Evolutionary conservation across 495 filamentous ascomycete species (phyloP).

Genomic region (Penicillium fimorum): DNA sequence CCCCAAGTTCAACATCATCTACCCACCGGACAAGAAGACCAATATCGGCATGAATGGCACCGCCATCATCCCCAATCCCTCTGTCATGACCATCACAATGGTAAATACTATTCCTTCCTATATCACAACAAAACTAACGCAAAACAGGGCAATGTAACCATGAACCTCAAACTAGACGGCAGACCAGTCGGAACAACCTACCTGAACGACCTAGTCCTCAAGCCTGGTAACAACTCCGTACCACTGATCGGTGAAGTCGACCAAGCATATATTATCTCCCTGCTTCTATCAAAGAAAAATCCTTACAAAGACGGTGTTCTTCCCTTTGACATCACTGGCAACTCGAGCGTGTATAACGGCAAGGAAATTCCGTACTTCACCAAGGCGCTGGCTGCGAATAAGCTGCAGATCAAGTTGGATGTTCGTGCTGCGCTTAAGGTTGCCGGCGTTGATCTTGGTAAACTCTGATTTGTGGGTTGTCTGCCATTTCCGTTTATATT

Average conservation of each 20-base stretch:
- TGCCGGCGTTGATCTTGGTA: background rate
- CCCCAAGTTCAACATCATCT: slow-evolving; percentile 48
- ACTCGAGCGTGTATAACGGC: slow-evolving; percentile 56
- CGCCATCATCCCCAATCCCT: slow-evolving; percentile 67
- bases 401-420: slow-evolving; percentile 42
- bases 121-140: background rate
- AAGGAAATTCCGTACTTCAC: slow-evolving; percentile 62
- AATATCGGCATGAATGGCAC: slow-evolving; percentile 64
- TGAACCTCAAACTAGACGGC: slow-evolving; percentile 55
- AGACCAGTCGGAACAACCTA: slow-evolving; percentile 52
- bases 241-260: slow-evolving; percentile 55
- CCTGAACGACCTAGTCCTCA: slow-evolving; percentile 57
- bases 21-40: slow-evolving; percentile 28
- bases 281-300: slow-evolving; percentile 33
- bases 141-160: slow-evolving; percentile 61
- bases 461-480: background rate
- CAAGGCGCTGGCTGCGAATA: slow-evolving; percentile 42
- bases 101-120: slow-evolving; percentile 36
- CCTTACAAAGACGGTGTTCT: slow-evolving; percentile 55
- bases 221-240: slow-evolving; percentile 59
- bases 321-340: slow-evolving; percentile 58
- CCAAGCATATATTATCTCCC: slow-evolving; percentile 44
- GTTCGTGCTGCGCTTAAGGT: slow-evolving; percentile 36
- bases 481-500: background rate
- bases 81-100: slow-evolving; percentile 61